phyloP scores from a whole-genome alignment of 208 protist genomes.

The Crithidia bombi region DNA sequence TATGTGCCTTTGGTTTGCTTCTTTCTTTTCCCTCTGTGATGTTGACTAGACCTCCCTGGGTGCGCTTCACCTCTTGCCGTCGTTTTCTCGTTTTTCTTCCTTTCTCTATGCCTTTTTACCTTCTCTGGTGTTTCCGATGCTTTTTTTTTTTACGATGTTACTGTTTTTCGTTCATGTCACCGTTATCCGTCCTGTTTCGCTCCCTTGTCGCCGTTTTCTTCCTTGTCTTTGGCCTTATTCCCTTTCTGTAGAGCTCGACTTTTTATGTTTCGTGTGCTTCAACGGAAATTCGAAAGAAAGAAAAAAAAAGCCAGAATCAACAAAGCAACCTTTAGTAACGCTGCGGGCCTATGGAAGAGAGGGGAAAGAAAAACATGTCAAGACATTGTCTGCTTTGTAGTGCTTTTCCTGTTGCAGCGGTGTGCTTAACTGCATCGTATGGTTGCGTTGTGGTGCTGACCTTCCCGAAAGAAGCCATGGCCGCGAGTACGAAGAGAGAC shows the following conservation, averaged over 20 bases:
- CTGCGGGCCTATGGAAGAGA: too few species aligned
- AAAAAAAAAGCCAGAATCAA: neutral
- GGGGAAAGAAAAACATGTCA: too few species aligned
- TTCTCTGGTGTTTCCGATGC: neutral
- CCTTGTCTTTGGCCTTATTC: too few species aligned
- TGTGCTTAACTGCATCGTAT: too few species aligned
- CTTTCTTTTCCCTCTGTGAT: neutral
- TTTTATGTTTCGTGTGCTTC: neutral
- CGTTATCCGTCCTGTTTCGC: neutral
- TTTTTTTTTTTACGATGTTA: slow-evolving; percentile 2
- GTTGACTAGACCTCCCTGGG: too few species aligned
- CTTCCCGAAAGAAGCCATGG: too few species aligned
- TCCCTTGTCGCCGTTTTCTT: neutral
- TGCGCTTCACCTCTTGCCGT: neutral
- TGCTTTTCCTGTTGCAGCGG: too few species aligned
- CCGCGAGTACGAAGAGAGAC: too few species aligned
- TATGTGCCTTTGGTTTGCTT: slow-evolving; percentile 2
- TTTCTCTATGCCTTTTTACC: neutral
- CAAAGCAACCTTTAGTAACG: too few species aligned
- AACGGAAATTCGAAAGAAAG: slow-evolving; percentile 11
- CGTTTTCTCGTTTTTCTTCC: slow-evolving; percentile 4
- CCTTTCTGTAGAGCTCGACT: slow-evolving; percentile 1
- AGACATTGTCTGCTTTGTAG: too few species aligned
- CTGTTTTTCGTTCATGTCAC: neutral
- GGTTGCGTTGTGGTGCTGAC: too few species aligned